Conservation (phyloP, 1,139 yeast species). For the Candida glucosophila region DNA sequence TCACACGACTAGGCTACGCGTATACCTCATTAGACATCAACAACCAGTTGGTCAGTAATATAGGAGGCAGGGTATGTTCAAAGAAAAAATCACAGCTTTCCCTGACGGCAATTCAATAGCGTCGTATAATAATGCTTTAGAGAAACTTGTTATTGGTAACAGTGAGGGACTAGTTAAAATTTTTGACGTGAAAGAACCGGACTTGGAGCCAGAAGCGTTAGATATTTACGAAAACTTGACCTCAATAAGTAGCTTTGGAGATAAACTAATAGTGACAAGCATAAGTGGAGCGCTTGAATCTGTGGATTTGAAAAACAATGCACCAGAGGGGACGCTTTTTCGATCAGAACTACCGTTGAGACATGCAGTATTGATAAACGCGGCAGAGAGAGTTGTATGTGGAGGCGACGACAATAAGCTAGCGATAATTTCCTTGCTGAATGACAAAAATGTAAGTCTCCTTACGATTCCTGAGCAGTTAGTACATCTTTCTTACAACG, state of each 20-base stretch:
- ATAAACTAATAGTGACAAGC: conserved; percentile 19
- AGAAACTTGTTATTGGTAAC: conserved; percentile 41
- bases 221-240: conserved; percentile 41
- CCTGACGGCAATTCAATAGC: conserved; percentile 42
- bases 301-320: conserved; percentile 13
- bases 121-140: conserved; percentile 20
- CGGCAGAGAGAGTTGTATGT: conserved; percentile 58
- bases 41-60: too few species aligned
- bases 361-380: conserved; percentile 58
- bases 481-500: conserved; percentile 53
- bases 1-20: too few species aligned
- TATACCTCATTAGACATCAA: too few species aligned
- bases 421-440: conserved; percentile 40
- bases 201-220: conserved; percentile 47
- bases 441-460: conserved; percentile 20
- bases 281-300: conserved; percentile 29
- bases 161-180: conserved; percentile 43
- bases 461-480: conserved; percentile 46
- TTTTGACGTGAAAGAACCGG: conserved; percentile 36
- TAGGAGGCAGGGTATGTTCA: conserved; percentile 4
- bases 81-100: conserved; percentile 27
- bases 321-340: conserved; percentile 19
- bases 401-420: conserved; percentile 75
- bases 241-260: conserved; percentile 15
- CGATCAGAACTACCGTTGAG: conserved; percentile 58